Percentiles rank a stretch among this genome's conserved stretches.
Conservation (phyloP, 23 red algal genomes). For the Chondrus crispus region DNA sequence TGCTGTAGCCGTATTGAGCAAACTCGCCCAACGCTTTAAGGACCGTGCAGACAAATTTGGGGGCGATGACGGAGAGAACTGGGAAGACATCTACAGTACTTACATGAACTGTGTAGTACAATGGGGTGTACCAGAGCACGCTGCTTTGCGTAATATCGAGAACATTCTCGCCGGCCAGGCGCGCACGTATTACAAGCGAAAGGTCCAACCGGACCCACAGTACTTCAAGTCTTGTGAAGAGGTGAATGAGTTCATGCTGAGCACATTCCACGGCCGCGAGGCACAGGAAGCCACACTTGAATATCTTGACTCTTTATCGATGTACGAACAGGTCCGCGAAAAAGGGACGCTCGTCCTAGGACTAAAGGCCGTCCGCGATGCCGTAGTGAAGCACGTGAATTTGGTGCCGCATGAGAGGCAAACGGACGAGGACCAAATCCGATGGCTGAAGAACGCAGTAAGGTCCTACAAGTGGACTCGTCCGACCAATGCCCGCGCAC, state of each 20-base stretch:
- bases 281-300: neutral
- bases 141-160: neutral
- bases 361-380: neutral
- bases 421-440: neutral
- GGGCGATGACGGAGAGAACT: neutral
- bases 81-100: neutral
- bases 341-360: neutral
- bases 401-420: neutral
- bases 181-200: neutral
- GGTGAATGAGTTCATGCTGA: neutral
- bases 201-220: neutral
- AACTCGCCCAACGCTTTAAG: neutral
- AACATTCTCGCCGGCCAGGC: neutral
- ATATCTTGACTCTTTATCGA: neutral
- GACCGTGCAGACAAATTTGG: neutral
- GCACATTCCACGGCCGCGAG: neutral
- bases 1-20: neutral
- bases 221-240: neutral
- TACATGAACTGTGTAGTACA: neutral
- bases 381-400: neutral
- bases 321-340: neutral
- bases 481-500: neutral
- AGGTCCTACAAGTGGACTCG: neutral
- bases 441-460: neutral
- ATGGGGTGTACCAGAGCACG: neutral